Percentiles rank a stretch among this genome's conserved stretches.
Evolutionary conservation across 2,329 filamentous ascomycete genomes (phyloP).

Genomic region (Colletotrichum nymphaeae): DNA sequence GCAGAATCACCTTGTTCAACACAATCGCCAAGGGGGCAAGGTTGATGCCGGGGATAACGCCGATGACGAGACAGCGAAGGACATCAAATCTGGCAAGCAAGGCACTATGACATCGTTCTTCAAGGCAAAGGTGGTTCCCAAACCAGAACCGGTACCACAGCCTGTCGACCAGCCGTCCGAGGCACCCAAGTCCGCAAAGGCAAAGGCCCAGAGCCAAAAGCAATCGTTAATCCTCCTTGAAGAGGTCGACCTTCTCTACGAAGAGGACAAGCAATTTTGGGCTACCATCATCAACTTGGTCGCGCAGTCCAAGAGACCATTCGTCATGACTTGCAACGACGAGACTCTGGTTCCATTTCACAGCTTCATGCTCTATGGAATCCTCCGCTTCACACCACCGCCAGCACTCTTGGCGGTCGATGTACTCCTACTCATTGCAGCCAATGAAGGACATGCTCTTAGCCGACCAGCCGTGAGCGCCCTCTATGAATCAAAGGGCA

Average conservation of each 20-base stretch:
- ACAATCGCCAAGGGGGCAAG: constrained; percentile 51
- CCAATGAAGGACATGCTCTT: constrained; percentile 88
- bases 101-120: constrained; percentile 87
- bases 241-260: constrained; percentile 92
- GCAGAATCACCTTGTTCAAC: constrained; percentile 86
- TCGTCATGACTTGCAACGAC: constrained; percentile 95
- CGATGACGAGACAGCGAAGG: constrained; percentile 63
- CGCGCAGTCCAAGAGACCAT: constrained; percentile 86
- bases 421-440: constrained; percentile 83
- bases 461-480: constrained; percentile 72
- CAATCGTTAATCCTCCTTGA: constrained; percentile 95
- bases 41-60: constrained; percentile 45
- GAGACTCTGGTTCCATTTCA: constrained; percentile 83
- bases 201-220: constrained; percentile 71
- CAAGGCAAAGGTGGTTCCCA: constrained; percentile 61
- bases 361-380: constrained; percentile 82
- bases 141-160: constrained; percentile 38
- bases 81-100: constrained; percentile 77
- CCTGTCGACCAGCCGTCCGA: constrained; percentile 21
- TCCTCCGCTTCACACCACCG: constrained; percentile 80
- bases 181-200: constrained; percentile 18
- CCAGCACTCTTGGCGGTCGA: constrained; percentile 78
- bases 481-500: constrained; percentile 75
- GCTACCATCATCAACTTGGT: constrained; percentile 82
- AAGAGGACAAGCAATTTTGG: constrained; percentile 98